A percentile compares a stretch with the other conserved stretches of the same genome.
These are phyloP conservation scores for Diospyros kaki DNA, from an alignment of 148 eudicot species.

Conservation along the genomic window DNA sequence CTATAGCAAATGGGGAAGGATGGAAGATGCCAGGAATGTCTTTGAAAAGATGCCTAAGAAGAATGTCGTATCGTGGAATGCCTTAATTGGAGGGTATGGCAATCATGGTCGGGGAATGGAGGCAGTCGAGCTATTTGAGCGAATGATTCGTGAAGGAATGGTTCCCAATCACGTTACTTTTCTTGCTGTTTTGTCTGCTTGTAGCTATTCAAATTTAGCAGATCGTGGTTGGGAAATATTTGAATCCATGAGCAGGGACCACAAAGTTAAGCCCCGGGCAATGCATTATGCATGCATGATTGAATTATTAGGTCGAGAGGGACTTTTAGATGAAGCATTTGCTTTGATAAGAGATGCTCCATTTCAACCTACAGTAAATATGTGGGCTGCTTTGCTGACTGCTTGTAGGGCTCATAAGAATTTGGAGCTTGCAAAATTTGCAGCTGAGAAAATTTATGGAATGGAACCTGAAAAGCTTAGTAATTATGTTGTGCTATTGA, in stretches of 20 bases:
- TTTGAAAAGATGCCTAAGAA: slow-evolving; percentile 67
- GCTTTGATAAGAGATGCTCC: slow-evolving; percentile 69
- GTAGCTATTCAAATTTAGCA: slow-evolving; percentile 74
- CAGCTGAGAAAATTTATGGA: slow-evolving; percentile 73
- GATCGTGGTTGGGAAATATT: slow-evolving; percentile 70
- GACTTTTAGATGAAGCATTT: slow-evolving; percentile 72
- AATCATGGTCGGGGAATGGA: slow-evolving; percentile 77
- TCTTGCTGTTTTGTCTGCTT: slow-evolving; percentile 82
- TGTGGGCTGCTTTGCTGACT: slow-evolving; percentile 92
- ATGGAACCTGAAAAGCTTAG: slow-evolving; percentile 84
- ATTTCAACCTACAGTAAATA: slow-evolving; percentile 60
- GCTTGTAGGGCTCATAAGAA: slow-evolving; percentile 75
- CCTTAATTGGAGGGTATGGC: slow-evolving; percentile 79
- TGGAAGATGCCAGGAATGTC: slow-evolving; percentile 75
- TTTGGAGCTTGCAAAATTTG: slow-evolving; percentile 60
- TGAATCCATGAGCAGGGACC: slow-evolving; percentile 53
- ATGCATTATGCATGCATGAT: slow-evolving; percentile 96
- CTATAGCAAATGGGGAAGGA: slow-evolving; percentile 92
- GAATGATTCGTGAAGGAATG: slow-evolving; percentile 58
- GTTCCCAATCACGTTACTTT: slow-evolving; percentile 79
- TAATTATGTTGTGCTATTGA: slow-evolving; percentile 67
- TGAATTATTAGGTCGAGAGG: slow-evolving; percentile 76
- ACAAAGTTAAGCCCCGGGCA: slow-evolving; percentile 67
- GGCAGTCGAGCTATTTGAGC: slow-evolving; percentile 62
- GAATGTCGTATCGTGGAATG: slow-evolving; percentile 80